Percentiles rank a stretch among this genome's conserved stretches.
These are phyloP conservation scores for Cymbopogon citratus DNA, from an alignment of 176 grass and related monocot species.

Conservation along the genomic window DNA sequence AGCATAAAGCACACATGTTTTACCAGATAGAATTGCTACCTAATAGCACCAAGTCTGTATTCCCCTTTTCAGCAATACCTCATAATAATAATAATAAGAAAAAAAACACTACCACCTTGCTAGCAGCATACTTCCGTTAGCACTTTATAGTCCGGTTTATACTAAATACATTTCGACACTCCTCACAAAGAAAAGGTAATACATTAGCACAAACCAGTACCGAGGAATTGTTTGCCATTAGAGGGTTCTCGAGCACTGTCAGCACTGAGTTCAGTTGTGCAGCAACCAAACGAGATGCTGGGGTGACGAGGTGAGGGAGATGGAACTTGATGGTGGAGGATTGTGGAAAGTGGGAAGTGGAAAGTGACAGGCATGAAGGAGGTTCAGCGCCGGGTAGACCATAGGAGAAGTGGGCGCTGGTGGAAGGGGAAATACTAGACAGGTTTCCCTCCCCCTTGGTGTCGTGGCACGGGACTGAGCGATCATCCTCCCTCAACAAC, in stretches of 20 bases:
- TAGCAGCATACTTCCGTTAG: not conserved
- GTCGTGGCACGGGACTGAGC: not conserved
- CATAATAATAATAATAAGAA: not conserved
- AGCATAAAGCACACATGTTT: not conserved
- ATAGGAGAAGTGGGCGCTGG: not conserved
- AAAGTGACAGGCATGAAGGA: no score
- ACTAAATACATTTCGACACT: not conserved
- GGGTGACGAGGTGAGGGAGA: no score
- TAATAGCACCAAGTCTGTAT: not conserved
- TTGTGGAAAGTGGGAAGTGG: no score
- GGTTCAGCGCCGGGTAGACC: not conserved
- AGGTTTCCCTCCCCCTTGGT: not conserved
- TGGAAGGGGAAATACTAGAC: not conserved
- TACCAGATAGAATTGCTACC: not conserved
- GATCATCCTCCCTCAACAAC: not conserved
- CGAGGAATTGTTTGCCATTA: no score
- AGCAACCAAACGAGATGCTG: no score
- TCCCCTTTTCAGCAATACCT: not conserved
- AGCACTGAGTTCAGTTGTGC: no score
- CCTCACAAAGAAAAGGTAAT: not conserved
- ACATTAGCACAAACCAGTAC: not conserved
- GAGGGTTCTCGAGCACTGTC: no score
- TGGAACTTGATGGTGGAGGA: no score
- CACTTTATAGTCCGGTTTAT: not conserved
- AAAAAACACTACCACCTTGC: not conserved